A percentile compares a stretch with the other conserved stretches of the same genome.
Conservation (phyloP, 345 rosid genomes). For the Diplotaxis tenuifolia region DNA sequence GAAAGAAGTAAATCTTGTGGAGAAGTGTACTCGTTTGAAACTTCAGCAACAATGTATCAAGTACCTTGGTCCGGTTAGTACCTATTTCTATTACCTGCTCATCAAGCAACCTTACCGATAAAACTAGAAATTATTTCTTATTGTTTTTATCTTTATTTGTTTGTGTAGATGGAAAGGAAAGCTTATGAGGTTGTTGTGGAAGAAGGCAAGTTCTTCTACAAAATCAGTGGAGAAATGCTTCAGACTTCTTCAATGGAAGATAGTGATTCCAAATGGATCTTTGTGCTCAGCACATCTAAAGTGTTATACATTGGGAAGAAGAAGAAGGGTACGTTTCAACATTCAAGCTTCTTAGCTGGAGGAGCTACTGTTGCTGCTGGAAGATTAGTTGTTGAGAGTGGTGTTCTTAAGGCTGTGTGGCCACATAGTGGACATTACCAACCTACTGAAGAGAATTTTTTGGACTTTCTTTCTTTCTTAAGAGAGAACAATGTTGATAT, state of each 20-base stretch:
- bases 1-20: slow-evolving; percentile 66
- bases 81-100: not conserved
- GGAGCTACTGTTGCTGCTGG: slow-evolving; percentile 88
- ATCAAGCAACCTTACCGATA: slow-evolving; percentile 1
- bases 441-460: not conserved
- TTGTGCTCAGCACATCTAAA: slow-evolving; percentile 80
- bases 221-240: slow-evolving; percentile 52
- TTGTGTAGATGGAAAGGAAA: slow-evolving; percentile 26
- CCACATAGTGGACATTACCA: slow-evolving; percentile 30
- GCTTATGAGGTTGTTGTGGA: slow-evolving; percentile 55
- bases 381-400: slow-evolving; percentile 57
- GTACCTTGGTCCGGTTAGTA: slow-evolving; percentile 86
- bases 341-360: slow-evolving; percentile 96
- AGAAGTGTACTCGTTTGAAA: slow-evolving; percentile 67
- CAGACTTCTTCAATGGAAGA: slow-evolving; percentile 40
- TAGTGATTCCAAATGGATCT: slow-evolving; percentile 74
- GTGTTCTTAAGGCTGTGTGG: slow-evolving; percentile 91
- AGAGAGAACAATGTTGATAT: not conserved
- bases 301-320: slow-evolving; percentile 71
- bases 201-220: slow-evolving; percentile 66
- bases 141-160: not conserved
- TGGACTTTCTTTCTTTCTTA: not conserved
- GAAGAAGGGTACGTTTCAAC: slow-evolving; percentile 79
- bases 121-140: not conserved
- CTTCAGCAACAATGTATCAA: slow-evolving; percentile 89